Percentiles rank a stretch among this genome's conserved stretches.
phyloP scores from a whole-genome alignment of 2,329 filamentous ascomycete species.

The Aspergillus aculeatinus region DNA sequence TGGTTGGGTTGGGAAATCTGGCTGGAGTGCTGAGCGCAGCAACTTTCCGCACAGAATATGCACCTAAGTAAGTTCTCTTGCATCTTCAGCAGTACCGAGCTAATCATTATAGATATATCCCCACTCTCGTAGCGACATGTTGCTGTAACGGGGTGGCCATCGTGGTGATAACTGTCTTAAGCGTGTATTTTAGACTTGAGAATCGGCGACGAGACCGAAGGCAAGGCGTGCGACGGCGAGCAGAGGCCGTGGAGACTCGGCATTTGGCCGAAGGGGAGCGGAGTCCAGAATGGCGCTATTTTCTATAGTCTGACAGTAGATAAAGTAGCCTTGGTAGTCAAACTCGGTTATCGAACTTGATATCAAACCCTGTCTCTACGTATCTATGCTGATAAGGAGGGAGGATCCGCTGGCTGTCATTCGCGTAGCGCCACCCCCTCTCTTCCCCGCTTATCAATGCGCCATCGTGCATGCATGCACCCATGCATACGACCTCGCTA shows the following conservation, averaged over 20 bases:
- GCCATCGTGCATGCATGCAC: not conserved
- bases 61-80: conserved; percentile 36
- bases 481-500: not conserved
- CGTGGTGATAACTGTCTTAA: conserved; percentile 38
- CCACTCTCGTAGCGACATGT: conserved; percentile 48
- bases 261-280: conserved; percentile 41
- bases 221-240: conserved; percentile 36
- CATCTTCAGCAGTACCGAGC: not conserved
- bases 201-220: conserved; percentile 43
- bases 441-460: conserved; percentile 1
- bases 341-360: not conserved
- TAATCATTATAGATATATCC: conserved; percentile 38
- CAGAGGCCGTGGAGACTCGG: conserved; percentile 43
- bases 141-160: conserved; percentile 47
- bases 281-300: conserved; percentile 37
- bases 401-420: not conserved
- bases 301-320: conserved; percentile 12
- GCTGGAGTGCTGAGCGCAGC: conserved; percentile 47
- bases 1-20: conserved; percentile 52
- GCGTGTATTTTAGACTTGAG: conserved; percentile 48
- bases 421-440: not conserved
- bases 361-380: not conserved
- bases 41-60: conserved; percentile 51
- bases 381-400: not conserved
- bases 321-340: not conserved